Conservation (phyloP, 495 filamentous ascomycete genomes). For the Choiromyces venosus region DNA sequence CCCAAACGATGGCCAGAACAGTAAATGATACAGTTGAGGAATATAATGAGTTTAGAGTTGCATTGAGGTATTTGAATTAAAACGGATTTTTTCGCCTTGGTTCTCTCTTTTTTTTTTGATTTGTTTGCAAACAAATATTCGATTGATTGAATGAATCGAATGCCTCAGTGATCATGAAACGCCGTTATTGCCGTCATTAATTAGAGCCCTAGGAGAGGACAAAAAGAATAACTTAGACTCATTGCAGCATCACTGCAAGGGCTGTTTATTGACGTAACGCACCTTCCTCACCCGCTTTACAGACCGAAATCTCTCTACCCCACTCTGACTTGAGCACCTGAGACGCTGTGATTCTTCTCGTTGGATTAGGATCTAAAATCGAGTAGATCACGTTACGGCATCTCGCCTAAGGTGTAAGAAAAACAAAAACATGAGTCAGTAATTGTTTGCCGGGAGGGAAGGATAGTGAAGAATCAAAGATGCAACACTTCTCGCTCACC, state of each 20-base stretch:
- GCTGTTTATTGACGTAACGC: constrained; percentile 9
- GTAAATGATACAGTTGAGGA: background rate
- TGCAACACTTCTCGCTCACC: constrained; percentile 56
- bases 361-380: constrained; percentile 90
- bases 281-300: constrained; percentile 92
- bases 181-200: background rate
- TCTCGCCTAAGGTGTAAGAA: constrained; percentile 59
- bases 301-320: constrained; percentile 93
- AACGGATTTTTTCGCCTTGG: background rate
- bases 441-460: constrained; percentile 13
- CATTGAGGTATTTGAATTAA: background rate
- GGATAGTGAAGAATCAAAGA: constrained; percentile 5
- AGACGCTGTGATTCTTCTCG: constrained; percentile 85
- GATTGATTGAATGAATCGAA: background rate
- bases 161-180: background rate
- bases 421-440: constrained; percentile 43
- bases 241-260: background rate
- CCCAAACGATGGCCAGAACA: background rate
- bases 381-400: constrained; percentile 99
- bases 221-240: background rate
- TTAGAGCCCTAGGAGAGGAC: background rate
- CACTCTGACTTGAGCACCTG: constrained; percentile 98
- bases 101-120: background rate
- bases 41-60: background rate
- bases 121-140: background rate